Evolutionary conservation across 306 rosid species (phyloP).

Genomic region (Cercis canadensis): DNA sequence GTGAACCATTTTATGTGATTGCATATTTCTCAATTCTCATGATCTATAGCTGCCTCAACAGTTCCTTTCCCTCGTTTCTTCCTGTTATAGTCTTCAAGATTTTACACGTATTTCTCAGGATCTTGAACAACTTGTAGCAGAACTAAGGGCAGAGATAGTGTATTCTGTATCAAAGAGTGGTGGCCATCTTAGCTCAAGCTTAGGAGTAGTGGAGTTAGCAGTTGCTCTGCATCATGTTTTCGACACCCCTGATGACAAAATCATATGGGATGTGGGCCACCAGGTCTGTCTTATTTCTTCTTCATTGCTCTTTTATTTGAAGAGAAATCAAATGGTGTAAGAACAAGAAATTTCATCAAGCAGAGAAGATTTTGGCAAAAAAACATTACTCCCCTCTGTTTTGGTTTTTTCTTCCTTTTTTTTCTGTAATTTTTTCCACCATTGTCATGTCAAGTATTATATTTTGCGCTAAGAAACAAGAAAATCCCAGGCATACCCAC

Average conservation of each 20-base stretch:
- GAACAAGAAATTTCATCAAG: background rate
- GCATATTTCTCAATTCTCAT: background rate
- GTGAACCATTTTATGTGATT: slow-evolving; percentile 38
- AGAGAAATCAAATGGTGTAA: background rate
- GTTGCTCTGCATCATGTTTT: slow-evolving; percentile 92
- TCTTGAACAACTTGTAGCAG: slow-evolving; percentile 85
- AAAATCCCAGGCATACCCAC: slow-evolving; percentile 81
- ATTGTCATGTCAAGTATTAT: background rate
- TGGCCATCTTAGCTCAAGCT: slow-evolving; percentile 95
- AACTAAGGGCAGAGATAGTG: slow-evolving; percentile 81
- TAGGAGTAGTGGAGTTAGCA: slow-evolving; percentile 88
- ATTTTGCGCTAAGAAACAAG: slow-evolving; percentile 34
- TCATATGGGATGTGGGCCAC: slow-evolving; percentile 98
- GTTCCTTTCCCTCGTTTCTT: background rate
- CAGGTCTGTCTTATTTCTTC: slow-evolving; percentile 53
- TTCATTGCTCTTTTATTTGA: background rate
- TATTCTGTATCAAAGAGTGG: slow-evolving; percentile 68
- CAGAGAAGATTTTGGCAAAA: no score
- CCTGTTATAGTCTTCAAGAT: background rate
- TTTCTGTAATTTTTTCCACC: background rate
- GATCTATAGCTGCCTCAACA: slow-evolving; percentile 1
- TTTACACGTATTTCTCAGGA: slow-evolving; percentile 50
- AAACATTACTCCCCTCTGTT: background rate
- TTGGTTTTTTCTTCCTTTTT: no score
- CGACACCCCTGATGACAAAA: slow-evolving; percentile 82